phyloP scores from a whole-genome alignment of 768 basidiomycete species.

The Rhodosporidiobolus sp. region DNA sequence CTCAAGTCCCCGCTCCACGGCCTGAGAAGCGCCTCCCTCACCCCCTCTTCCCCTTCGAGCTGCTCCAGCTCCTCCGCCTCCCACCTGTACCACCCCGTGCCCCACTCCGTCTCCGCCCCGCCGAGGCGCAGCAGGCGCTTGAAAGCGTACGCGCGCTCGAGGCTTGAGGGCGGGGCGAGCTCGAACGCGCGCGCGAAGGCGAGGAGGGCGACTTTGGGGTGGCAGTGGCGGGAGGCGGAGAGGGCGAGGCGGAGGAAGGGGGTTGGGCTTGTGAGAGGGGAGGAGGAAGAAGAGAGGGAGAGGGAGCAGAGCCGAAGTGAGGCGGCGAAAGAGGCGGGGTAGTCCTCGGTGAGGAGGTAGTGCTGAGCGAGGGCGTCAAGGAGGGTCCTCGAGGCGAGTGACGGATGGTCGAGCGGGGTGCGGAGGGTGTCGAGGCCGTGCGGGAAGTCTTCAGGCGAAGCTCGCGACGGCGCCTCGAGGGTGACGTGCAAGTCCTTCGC shows the following conservation, averaged over 20 bases:
- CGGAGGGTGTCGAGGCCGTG: slow-evolving; percentile 47
- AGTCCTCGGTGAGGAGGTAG: slow-evolving; percentile 51
- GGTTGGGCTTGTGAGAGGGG: no score
- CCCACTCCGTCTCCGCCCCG: slow-evolving; percentile 6
- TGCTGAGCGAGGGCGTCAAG: slow-evolving; percentile 22
- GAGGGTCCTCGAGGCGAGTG: slow-evolving; percentile 47
- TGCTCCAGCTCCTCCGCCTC: slow-evolving; percentile 53
- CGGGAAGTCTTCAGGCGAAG: slow-evolving; percentile 46
- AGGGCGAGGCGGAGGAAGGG: slow-evolving; percentile 59
- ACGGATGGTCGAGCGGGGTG: slow-evolving; percentile 51
- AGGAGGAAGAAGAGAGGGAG: slow-evolving; percentile 48
- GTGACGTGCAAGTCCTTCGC: slow-evolving; percentile 61
- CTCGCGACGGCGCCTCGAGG: slow-evolving; percentile 52
- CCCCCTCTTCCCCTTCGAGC: slow-evolving; percentile 45
- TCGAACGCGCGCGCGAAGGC: slow-evolving; percentile 54
- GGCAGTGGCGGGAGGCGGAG: slow-evolving; percentile 48
- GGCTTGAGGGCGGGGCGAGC: slow-evolving; percentile 51
- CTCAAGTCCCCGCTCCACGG: slow-evolving; percentile 20
- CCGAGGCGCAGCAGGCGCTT: slow-evolving; percentile 55
- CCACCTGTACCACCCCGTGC: slow-evolving; percentile 33
- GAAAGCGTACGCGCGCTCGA: slow-evolving; percentile 53
- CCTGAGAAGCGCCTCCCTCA: slow-evolving; percentile 42
- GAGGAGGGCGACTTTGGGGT: slow-evolving; percentile 59
- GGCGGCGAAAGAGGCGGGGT: slow-evolving; percentile 49
- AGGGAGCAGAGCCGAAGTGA: slow-evolving; percentile 48